These are phyloP conservation scores for Diplocarpon rosae DNA, from an alignment of 2,329 filamentous ascomycete species.

Conservation along the genomic window DNA sequence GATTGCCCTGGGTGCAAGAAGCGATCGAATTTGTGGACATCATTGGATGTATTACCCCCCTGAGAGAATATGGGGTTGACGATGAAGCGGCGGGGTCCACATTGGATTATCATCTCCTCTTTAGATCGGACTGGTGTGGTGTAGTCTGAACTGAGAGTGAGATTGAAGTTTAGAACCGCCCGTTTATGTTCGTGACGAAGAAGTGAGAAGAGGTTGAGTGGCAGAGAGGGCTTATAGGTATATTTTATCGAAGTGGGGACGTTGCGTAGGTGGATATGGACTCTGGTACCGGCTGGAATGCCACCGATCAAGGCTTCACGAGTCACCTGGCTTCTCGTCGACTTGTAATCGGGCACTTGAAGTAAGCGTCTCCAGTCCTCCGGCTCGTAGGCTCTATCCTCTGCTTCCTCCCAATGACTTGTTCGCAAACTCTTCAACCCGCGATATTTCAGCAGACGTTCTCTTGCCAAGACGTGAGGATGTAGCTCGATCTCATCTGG, in stretches of 20 bases:
- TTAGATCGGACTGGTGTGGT: constrained; percentile 75
- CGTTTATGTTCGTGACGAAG: constrained; percentile 93
- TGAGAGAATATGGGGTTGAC: constrained; percentile 88
- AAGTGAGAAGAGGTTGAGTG: constrained; percentile 72
- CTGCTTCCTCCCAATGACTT: constrained; percentile 79
- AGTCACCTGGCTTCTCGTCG: constrained; percentile 62
- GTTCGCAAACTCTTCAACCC: constrained; percentile 85
- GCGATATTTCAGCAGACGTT: constrained; percentile 76
- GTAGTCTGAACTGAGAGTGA: constrained; percentile 72
- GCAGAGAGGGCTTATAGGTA: constrained; percentile 42
- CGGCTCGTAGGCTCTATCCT: constrained; percentile 78
- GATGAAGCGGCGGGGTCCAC: constrained; percentile 74
- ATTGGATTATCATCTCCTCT: constrained; percentile 84
- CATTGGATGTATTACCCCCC: constrained; percentile 82
- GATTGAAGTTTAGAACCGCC: constrained; percentile 78
- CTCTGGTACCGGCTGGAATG: constrained; percentile 71
- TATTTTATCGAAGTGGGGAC: constrained; percentile 43
- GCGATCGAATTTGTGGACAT: constrained; percentile 93
- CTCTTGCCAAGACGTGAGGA: constrained; percentile 74
- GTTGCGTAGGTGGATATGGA: constrained; percentile 63
- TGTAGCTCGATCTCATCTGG: constrained; percentile 94
- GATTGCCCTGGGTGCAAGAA: constrained; percentile 86
- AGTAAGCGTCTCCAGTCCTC: constrained; percentile 81
- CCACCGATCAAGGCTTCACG: constrained; percentile 85
- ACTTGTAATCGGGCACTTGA: constrained; percentile 81